Base-by-base conservation (phyloP, 768 basidiomycete species). In the Pleurotus ostreatus region DNA sequence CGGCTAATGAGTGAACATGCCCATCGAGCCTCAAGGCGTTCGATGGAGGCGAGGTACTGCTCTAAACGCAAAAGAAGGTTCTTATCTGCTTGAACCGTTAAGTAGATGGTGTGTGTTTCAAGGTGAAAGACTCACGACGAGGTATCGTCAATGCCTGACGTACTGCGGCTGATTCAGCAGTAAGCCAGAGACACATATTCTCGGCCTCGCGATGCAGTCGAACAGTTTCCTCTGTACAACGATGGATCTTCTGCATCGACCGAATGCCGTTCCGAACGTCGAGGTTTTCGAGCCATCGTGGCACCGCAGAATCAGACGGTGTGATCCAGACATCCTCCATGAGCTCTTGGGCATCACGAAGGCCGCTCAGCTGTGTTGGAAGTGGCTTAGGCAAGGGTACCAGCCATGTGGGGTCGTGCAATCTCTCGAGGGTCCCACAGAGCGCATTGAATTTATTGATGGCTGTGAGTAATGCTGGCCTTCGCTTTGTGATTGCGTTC, bases 291-390 rank as follows among this genome's bases (percentile, higher is more conserved):
- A 75, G 63, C 74, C 76, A 77, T 5, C 48, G 48, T 5, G 66
- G 71, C 0, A 61, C 41, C 5, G 57, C 39, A 2, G 20, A 55
- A 0, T 34, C 23, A 2, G 63, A 48, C 0, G 61, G 63, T 0
- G 55, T 60, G 5, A 74, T 71, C 72, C 72, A 76, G 0, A 75
- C 63, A 44, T 75, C 74, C 37, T 74, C 66, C 66, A 75, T 68
- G 0, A 79, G 60, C 0, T 37, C 49, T 0, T 68, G 43, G 34
- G 60, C 43, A 7, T 68, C 63, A 4, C 62, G 63, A 5, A 73
- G 64, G 2, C 55, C 46, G 1, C 55, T 49, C 0, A 79, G 56
- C 18, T 71, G 62, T 0, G 64, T 70, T 0, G 70, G 70, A 0
- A 77, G 67, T 0, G 64, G 66, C 0, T 55, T 12, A 0, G 74